phyloP scores from a whole-genome alignment of 768 basidiomycete genomes.

The Pisolithus tinctorius region DNA sequence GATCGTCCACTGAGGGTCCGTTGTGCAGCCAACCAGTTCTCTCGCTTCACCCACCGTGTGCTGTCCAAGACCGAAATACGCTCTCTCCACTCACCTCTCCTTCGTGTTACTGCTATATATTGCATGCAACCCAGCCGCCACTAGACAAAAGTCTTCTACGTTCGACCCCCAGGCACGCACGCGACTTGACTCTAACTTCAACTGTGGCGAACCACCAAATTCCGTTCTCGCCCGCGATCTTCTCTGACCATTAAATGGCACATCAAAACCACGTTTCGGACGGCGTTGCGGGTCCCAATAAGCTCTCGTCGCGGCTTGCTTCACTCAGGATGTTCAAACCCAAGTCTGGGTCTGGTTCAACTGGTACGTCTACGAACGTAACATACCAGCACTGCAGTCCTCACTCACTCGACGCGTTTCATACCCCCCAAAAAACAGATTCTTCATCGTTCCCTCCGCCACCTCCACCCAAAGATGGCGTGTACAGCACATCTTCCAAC shows the following conservation, averaged over 20 bases:
- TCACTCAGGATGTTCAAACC: slow-evolving; percentile 39
- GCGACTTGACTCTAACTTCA: background rate
- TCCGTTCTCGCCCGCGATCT: background rate
- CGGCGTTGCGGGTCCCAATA: slow-evolving; percentile 1
- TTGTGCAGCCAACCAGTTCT: too few species aligned
- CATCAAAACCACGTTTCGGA: slow-evolving; percentile 7
- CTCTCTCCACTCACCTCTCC: too few species aligned
- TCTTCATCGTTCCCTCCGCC: slow-evolving; percentile 40
- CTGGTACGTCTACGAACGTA: background rate
- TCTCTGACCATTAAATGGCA: background rate
- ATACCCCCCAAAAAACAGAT: slow-evolving; percentile 5
- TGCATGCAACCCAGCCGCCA: too few species aligned
- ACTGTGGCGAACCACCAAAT: background rate
- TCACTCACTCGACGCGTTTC: background rate
- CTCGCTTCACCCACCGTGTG: too few species aligned
- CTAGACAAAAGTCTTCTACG: too few species aligned
- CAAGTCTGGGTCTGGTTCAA: slow-evolving; percentile 6
- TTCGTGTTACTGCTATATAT: too few species aligned
- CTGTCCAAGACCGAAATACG: too few species aligned
- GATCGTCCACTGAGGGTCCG: too few species aligned
- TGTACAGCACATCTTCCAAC: slow-evolving; percentile 28
- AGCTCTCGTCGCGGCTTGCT: slow-evolving; percentile 34
- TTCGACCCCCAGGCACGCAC: background rate
- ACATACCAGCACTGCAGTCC: background rate
- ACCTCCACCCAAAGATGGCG: slow-evolving; percentile 59